Base-by-base conservation (phyloP, 2,329 filamentous ascomycete species). In the Claviceps citrina region DNA sequence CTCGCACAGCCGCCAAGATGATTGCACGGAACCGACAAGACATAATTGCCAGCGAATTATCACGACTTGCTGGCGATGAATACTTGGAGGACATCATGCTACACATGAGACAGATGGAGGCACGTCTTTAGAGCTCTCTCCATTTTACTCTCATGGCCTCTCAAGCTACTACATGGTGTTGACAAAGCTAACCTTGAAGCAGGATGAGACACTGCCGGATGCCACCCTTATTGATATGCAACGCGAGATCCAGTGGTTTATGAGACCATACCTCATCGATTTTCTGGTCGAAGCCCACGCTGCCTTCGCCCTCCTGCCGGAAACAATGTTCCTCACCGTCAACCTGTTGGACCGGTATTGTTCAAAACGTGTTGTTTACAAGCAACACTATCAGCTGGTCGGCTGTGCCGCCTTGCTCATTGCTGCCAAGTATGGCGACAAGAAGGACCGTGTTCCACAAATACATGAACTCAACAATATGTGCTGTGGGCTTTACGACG, bases 201-300 rank as follows among this genome's bases (percentile, higher is more conserved):
- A 75, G 73, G 74, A 80, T 54, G 82, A 93, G 63, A 96, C 91
- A 22, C 70, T 96, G 49, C 84, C 91, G 40, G 91, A 98, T 61
- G 89, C 93, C 59, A 89, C 89, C 60, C 86, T 93, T 27, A 98
- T 98, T 60, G 91, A 98, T 61, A 95, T 96, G 63, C 91, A 98
- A 64, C 86, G 87, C 49, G 91, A 98, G 71, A 96, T 98, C 47
- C 86, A 96, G 59, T 98, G 91, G 91, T 96, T 93, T 65, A 98
- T 98, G 91, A 73, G 91, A 53, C 91, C 91, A 0, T 96, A 95
- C 61, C 78, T 98, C 27, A 83, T 98, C 57, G 91, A 98, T 67
- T 98, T 98, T 65, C 75, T 98, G 50, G 82, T 96, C 53, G 91
- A 98, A 71, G 91, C 89, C 38, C 91, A 98, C 57, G 82, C 84